Evolutionary conservation across 2,329 filamentous ascomycete species (phyloP), one percentile per base, ranked within the genome.

Genomic region (Penicillium hesseltinei): DNA sequence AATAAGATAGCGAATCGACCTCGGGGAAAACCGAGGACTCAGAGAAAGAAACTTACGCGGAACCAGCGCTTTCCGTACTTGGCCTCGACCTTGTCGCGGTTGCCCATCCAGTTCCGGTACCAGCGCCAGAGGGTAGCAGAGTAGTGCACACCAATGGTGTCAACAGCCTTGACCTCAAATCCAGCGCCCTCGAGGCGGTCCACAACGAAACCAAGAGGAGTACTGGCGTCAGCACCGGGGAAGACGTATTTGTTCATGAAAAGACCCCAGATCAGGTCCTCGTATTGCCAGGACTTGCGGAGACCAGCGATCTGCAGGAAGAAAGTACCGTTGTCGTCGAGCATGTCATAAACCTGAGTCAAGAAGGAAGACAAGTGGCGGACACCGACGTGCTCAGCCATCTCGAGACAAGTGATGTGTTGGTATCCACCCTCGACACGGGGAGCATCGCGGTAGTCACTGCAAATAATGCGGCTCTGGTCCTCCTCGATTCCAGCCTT

Each of bases 211-310:
- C 91, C 91, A 48, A 99, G 86, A 51, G 94, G 94, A 57, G 92
- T 96, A 43, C 91, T 96, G 51, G 94, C 94, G 73, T 97, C 94
- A 51, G 94, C 94, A 73, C 94, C 94, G 35, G 92, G 94, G 85
- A 97, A 97, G 75, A 97, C 84, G 78, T 97, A 96, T 82, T 96
- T 97, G 88, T 97, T 97, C 92, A 97, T 96, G 84, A 97, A 97
- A 46, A 97, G 84, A 74, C 94, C 94, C 94, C 94, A 97, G 76
- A 93, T 90, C 51, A 97, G 84, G 79, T 97, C 93, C 82, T 97
- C 92, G 73, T 96, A 97, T 78, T 97, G 94, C 94, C 94, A 97
- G 63, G 84, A 82, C 81, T 95, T 95, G 68, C 94, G 89, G 61
- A 99, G 84, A 79, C 94, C 94, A 68, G 93, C 92, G 69, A 95